Evolutionary conservation across 1,139 yeast species (phyloP), one percentile per base, ranked within the genome.

Genomic region (Suhomyces coccinellae): DNA sequence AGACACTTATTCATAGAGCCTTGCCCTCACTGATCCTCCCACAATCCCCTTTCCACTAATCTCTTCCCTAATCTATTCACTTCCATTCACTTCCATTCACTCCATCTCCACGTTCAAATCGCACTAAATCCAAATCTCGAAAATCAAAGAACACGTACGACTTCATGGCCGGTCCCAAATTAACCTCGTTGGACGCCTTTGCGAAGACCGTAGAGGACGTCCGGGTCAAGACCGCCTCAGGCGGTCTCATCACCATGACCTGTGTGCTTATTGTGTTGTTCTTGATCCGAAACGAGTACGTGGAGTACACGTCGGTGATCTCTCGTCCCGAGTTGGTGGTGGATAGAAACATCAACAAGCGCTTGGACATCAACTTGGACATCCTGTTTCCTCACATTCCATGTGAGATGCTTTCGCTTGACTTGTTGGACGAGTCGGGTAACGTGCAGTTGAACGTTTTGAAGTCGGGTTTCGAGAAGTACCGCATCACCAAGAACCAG

Each of bases 131-230:
- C 29, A 10, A 26, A 9, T 8, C 6, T 12, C 29, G 11, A 10
- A 11, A 26, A 11, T 26, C n/a, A 10, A 26, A 33, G 36, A 35
- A 38, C 41, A 38, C 41, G 36, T 36, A 36, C 38, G 16, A 15
- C 24, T 37, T 29, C 32, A 40, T 40, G 43, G 15, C 42, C 15
- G 32, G 49, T 32, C 79, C 82, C 17, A 70, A 71, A 49, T 71
- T 88, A 52, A 70, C 87, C 45, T 79, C 84, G 35, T 73, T 87
- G 50, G 99, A 93, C 66, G 97, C 96, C 11, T 93, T 93, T 66
- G 83, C 96, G 29, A 91, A 90, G 66, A 89, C 98, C 6, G 91
- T 88, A 37, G 98, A 91, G 57, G 99, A 93, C 63, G 96, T 96
- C 6, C 78, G 88, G 46, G 82, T 93, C 49, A 82, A 87, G 53